Evolutionary conservation across 805 yeast species (phyloP), one percentile per base, ranked within the genome.

Genomic region (Hanseniaspora hatyaiensis): DNA sequence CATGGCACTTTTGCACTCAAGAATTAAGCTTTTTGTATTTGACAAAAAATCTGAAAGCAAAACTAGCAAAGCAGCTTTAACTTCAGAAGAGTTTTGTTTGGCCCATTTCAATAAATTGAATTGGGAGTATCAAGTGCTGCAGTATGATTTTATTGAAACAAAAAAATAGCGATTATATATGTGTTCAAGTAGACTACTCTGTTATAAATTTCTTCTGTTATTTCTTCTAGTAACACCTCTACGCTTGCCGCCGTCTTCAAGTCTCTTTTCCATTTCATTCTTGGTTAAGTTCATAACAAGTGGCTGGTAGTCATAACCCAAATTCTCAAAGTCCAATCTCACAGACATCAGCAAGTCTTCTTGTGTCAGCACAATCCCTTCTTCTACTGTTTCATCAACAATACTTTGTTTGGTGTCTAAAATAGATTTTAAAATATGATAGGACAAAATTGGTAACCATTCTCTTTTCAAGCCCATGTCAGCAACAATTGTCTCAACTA

Each of bases 1-100:
- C 6, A 92, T 92, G 98, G 97, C 97, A 0, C 67, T 92, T 34
- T 79, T 88, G 9, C 98, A 92, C 60, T 89, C 97, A 1, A 69
- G 98, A 41, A 73, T 92, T 0, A 72, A 77, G 13, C 68, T 86
- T 45, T 65, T 89, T 29, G 65, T 83, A 1, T 89, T 78, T 62
- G 54, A 82, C 15, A 64, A 66, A 33, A 71, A 74, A 53, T 53
- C 56, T 0, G 50, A 51, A 20, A 75, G 82, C 0, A 87, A n/a
- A n/a, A n/a, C n/a, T n/a, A n/a, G n/a, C n/a, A n/a, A n/a, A n/a
- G n/a, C n/a, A n/a, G n/a, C 85, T 6, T 75, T 74, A 2, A 67
- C 79, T 31, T 73, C 67, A 34, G 72, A 75, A 24, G 73, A 80
- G 2, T 83, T 80, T 55, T 78, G 80, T 54, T 70, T 92, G 49